These are phyloP conservation scores for Phaseolus lunatus DNA, from an alignment of 306 rosid genomes.

Conservation along the genomic window DNA sequence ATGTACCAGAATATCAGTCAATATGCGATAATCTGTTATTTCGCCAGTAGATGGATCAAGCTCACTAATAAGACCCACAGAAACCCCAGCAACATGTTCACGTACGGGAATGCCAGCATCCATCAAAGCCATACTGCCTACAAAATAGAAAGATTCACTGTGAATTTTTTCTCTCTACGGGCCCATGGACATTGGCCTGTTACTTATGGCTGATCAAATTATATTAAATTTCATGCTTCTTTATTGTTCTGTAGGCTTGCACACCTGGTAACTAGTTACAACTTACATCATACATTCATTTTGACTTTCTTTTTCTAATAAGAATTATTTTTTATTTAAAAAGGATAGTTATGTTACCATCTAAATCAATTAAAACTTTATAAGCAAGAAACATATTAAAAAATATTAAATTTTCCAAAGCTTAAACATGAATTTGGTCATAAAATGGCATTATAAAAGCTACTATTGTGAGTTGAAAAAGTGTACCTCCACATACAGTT, in stretches of 20 bases:
- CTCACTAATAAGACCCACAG: constrained; percentile 93
- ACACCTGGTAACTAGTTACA: constrained; percentile 6
- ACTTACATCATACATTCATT: constrained; percentile 18
- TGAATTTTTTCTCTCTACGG: constrained; percentile 21
- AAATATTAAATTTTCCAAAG: constrained; percentile 2
- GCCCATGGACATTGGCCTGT: not conserved
- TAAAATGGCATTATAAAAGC: constrained; percentile 12
- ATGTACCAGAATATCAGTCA: constrained; percentile 94
- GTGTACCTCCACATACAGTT: constrained; percentile 94
- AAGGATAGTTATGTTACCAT: not conserved
- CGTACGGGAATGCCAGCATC: constrained; percentile 92
- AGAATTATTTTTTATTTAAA: not conserved
- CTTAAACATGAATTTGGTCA: constrained; percentile 28
- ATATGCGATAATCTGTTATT: constrained; percentile 79
- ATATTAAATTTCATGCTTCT: constrained; percentile 1
- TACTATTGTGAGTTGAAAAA: constrained; percentile 6
- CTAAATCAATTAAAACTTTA: constrained; percentile 26
- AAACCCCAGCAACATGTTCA: constrained; percentile 96
- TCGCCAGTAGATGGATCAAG: constrained; percentile 77
- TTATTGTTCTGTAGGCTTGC: constrained; percentile 3
- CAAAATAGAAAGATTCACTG: constrained; percentile 38
- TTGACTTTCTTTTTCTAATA: constrained; percentile 11
- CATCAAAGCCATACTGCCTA: constrained; percentile 96
- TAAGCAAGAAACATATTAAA: constrained; percentile 23
- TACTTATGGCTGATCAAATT: not conserved